phyloP scores from a whole-genome alignment of 2,329 filamentous ascomycete species.

The Sporothrix sp. region DNA sequence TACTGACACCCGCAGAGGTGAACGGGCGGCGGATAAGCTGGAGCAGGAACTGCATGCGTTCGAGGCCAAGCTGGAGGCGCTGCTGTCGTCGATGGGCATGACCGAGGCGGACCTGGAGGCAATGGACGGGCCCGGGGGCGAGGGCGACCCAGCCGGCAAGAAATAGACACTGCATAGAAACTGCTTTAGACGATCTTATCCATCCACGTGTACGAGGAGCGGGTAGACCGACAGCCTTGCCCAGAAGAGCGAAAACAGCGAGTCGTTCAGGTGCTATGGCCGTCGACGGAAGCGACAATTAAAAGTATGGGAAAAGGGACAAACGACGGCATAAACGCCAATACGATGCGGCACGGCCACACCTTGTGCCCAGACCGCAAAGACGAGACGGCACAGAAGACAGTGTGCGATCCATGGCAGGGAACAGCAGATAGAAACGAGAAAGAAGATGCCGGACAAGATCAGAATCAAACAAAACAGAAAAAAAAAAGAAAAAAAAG shows the following conservation, averaged over 20 bases:
- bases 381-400: not conserved
- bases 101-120: conserved; percentile 7
- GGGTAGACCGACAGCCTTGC: too few relatives aligned
- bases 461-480: not conserved
- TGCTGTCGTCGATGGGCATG: conserved; percentile 40
- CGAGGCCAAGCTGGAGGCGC: conserved; percentile 45
- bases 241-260: too few relatives aligned
- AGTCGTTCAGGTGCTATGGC: too few relatives aligned
- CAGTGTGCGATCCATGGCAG: not conserved
- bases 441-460: not conserved
- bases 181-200: too few relatives aligned
- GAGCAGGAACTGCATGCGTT: conserved; percentile 43
- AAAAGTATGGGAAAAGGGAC: too few relatives aligned
- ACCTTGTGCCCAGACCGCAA: too few relatives aligned
- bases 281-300: too few relatives aligned
- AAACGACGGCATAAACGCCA: not conserved
- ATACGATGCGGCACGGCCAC: too few relatives aligned
- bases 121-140: not conserved
- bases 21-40: conserved; percentile 42
- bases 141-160: not conserved
- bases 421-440: not conserved
- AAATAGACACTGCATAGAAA: too few relatives aligned
- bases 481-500: not conserved
- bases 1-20: conserved; percentile 33
- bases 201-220: too few relatives aligned